These are phyloP conservation scores for Saraca asoca DNA, from an alignment of 331 rosid species.

Conservation along the genomic window DNA sequence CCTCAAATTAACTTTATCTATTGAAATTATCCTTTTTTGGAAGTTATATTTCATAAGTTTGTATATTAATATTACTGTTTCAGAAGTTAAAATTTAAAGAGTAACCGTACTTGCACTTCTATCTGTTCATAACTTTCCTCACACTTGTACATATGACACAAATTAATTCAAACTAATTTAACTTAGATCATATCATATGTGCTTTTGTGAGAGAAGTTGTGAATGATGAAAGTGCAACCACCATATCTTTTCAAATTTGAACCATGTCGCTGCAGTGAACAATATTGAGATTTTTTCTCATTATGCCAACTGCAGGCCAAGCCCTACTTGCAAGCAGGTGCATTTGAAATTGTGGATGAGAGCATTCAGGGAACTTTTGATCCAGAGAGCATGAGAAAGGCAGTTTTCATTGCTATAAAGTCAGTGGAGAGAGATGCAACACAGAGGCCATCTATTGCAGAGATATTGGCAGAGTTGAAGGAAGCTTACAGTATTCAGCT, in stretches of 20 bases:
- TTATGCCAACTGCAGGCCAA: constrained; percentile 66
- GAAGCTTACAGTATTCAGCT: constrained; percentile 76
- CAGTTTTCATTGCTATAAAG: constrained; percentile 63
- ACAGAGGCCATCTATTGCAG: constrained; percentile 70
- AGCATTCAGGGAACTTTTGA: constrained; percentile 62
- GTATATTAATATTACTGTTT: too few species aligned
- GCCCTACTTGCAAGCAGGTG: constrained; percentile 93
- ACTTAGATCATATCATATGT: too few species aligned
- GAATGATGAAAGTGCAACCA: not conserved
- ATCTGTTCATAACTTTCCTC: too few species aligned
- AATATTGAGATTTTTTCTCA: not conserved
- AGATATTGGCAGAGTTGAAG: constrained; percentile 69
- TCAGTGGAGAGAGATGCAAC: constrained; percentile 89
- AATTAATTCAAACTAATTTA: too few species aligned
- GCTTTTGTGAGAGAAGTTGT: too few species aligned
- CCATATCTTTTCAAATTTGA: not conserved
- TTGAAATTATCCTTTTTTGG: not conserved
- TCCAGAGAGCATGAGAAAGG: constrained; percentile 70
- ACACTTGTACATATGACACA: too few species aligned
- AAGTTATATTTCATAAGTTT: too few species aligned
- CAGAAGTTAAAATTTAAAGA: too few species aligned
- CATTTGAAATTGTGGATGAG: constrained; percentile 82
- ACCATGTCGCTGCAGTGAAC: not conserved
- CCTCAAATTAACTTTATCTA: not conserved
- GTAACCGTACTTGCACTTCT: too few species aligned